Base-by-base conservation (phyloP, 495 filamentous ascomycete genomes). In the Penicillium lividum region DNA sequence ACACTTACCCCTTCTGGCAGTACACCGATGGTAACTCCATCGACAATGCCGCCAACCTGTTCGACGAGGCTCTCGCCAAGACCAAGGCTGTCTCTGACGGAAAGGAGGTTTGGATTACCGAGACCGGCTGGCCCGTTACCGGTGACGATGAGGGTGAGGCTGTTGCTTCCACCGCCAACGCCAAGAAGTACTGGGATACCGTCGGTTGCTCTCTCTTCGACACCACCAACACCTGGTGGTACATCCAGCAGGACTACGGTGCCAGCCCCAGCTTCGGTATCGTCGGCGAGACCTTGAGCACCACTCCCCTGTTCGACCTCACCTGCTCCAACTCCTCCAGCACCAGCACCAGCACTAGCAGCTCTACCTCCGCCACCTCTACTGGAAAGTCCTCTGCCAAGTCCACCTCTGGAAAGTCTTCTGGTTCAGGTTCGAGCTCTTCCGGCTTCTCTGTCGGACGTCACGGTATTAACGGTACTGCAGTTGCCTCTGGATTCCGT, bases 91-190 rank as follows among this genome's bases (percentile, higher is more conserved):
- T 76, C 38, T 83, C 81, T 53, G 73, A 76, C 22, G 82, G 80
- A 57, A 93, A 92, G 82, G 77, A 82, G 13, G 84, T 96, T 65
- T 93, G 92, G 88, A 81, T 96, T 60, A 96, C 91, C 25, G 92
- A 96, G 82, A 95, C 91, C 28, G 93, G 92, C 60, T 93, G 87
- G 81, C 92, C 92, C 55, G 85, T 90, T 27, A 84, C 75, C 58
- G 92, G 91, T 31, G 68, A 77, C 36, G 77, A 73, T 15, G 71
- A 81, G 58, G 84, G 82, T 57, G 68, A 83, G 38, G 91, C 87
- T 52, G 75, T 87, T 7, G 81, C 93, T 25, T 84, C 75, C 18
- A 50, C 71, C 28, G 77, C 74, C n/a, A 95, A 94, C 68, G 89
- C 91, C 30, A 81, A 89, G 79, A 80, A 69, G 28, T 97, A 85